Evolutionary conservation across 2,329 filamentous ascomycete species (phyloP), one percentile per base, ranked within the genome.

Genomic region (Alternaria alternata): DNA sequence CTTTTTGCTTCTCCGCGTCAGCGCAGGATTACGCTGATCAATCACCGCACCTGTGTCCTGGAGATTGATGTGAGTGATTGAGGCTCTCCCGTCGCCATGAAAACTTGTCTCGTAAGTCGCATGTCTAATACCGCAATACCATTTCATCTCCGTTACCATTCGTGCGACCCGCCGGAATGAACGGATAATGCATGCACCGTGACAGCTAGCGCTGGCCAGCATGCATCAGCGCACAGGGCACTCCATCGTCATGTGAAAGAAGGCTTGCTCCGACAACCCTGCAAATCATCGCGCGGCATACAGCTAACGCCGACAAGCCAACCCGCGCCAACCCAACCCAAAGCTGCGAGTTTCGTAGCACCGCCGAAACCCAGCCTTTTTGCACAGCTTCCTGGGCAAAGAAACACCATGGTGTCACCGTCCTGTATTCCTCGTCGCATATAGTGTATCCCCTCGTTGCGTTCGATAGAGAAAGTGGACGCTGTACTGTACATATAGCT

Each of bases 181-280:
- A 49, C 20, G 20, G 26, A 30, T 18, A 7, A 16, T 8, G n/a
- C 55, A 66, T 64, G 67, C 64, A 64, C 48, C 38, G 43, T 57
- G 59, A 67, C 53, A 24, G 55, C 51, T 67, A 69, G 65, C 62
- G 67, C 41, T 39, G 41, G 54, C 51, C 57, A 43, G 20, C 16
- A 41, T 30, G 43, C 49, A 43, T 47, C n/a, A 26, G 39, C 20
- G 64, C 62, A 66, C 48, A 59, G 62, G 57, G 54, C 56, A 51
- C 61, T 32, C 44, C 32, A 44, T 62, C 66, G 62, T 69, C 65
- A 69, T 65, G 62, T 66, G 65, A 64, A 61, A 65, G 22, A 44
- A 11, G 16, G 41, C 30, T 51, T 36, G 32, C 32, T 20, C 39
- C 20, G 20, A 61, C 57, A 63, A 64, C 64, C 67, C 54, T 65